Conservation (phyloP, 2,329 filamentous ascomycete genomes). For the Chrysosporium queenslandicum region DNA sequence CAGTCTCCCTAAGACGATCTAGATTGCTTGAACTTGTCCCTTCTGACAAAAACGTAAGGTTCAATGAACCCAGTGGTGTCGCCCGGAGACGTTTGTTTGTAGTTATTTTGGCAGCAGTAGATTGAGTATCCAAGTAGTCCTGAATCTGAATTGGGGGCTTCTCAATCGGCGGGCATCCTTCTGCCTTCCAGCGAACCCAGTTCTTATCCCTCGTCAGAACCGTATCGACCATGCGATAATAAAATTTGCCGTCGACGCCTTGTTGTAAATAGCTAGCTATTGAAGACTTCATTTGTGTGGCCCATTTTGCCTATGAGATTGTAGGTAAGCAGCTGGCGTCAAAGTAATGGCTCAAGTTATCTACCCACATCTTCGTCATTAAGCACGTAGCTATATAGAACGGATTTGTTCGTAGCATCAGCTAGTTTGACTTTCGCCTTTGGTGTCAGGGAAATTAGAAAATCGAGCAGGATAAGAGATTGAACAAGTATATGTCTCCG, state of each 20-base stretch:
- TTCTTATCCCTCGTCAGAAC: constrained; percentile 94
- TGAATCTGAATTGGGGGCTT: constrained; percentile 58
- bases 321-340: constrained; percentile 15
- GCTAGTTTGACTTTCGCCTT: constrained; percentile 70
- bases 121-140: constrained; percentile 60
- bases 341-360: neutral
- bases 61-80: constrained; percentile 59
- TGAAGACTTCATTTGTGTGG: constrained; percentile 59
- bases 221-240: constrained; percentile 92
- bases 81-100: constrained; percentile 61
- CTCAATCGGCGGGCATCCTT: constrained; percentile 81
- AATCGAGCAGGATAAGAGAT: constrained; percentile 87
- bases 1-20: constrained; percentile 56
- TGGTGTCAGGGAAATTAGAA: constrained; percentile 78
- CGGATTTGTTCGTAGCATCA: constrained; percentile 70
- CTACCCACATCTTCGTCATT: constrained; percentile 66
- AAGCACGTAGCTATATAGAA: constrained; percentile 70
- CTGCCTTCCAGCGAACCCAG: constrained; percentile 97
- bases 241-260: constrained; percentile 77
- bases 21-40: constrained; percentile 52
- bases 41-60: constrained; percentile 68
- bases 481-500: constrained; percentile 90
- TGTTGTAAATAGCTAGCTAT: constrained; percentile 77
- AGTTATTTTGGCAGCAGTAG: constrained; percentile 54
- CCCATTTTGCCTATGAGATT: constrained; percentile 67